Percentiles rank a stretch among this genome's conserved stretches.
phyloP scores from a whole-genome alignment of 129 eudicot genomes.

The Ambrosia trifida region DNA sequence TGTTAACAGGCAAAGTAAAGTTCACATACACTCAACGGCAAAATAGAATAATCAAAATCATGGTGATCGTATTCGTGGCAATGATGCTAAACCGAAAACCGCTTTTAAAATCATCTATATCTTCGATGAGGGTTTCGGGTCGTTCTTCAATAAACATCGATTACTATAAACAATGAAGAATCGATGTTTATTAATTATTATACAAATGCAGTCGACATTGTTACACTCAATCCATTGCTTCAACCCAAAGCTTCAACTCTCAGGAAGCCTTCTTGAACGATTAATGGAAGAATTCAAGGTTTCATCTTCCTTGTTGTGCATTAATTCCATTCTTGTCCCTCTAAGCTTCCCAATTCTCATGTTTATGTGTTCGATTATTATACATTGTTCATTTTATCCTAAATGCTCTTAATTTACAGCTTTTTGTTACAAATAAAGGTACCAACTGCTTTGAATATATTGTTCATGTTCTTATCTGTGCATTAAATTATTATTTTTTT shows the following conservation, averaged over 20 bases:
- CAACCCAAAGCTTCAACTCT: slow-evolving; percentile 16
- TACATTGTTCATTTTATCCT: neutral
- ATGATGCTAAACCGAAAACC: neutral
- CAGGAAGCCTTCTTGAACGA: slow-evolving; percentile 2
- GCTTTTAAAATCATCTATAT: neutral
- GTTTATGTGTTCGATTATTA: neutral
- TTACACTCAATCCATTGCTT: slow-evolving; percentile 26
- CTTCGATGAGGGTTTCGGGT: neutral
- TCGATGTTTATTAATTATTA: neutral
- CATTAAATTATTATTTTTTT: neutral
- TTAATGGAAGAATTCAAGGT: slow-evolving; percentile 2
- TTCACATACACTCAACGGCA: no score
- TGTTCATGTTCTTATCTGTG: neutral
- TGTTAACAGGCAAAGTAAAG: no score
- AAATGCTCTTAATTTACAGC: no score
- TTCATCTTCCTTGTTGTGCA: slow-evolving; percentile 32
- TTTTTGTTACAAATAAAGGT: no score
- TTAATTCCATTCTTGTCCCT: slow-evolving; percentile 30
- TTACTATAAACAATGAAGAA: neutral
- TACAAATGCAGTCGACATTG: neutral
- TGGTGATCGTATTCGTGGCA: neutral
- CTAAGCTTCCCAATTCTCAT: slow-evolving; percentile 34
- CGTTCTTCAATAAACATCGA: neutral
- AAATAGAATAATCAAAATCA: neutral
- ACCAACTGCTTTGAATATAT: neutral